Evolutionary conservation across 306 rosid species (phyloP).

Genomic region (Dryas octopetala): DNA sequence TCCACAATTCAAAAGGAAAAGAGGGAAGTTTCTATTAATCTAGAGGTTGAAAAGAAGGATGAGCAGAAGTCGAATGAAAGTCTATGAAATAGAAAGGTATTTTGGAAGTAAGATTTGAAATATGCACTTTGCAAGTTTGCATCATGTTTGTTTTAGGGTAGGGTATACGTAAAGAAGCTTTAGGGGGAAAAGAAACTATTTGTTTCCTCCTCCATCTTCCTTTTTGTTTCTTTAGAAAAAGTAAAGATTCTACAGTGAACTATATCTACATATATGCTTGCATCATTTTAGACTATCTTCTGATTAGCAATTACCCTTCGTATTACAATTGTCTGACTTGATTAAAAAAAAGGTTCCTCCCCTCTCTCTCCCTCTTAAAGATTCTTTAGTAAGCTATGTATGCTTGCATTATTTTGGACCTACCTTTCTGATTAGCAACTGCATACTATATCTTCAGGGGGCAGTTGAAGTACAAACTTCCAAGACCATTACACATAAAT

Average conservation of each 20-base stretch:
- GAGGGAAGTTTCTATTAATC: conserved; percentile 36
- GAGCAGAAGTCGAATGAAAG: conserved; percentile 25
- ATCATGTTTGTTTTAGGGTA: too few relatives aligned
- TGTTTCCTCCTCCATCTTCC: too few relatives aligned
- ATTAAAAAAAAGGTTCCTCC: neutral
- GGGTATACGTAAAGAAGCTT: too few relatives aligned
- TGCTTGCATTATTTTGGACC: neutral
- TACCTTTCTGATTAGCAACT: conserved; percentile 3
- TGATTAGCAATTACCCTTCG: too few relatives aligned
- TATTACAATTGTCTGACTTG: neutral
- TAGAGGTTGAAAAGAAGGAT: conserved; percentile 30
- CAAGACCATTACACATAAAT: conserved; percentile 36
- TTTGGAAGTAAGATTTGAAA: conserved; percentile 8
- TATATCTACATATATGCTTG: neutral
- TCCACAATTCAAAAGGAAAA: conserved; percentile 37
- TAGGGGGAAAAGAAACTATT: too few relatives aligned
- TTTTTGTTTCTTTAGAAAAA: too few relatives aligned
- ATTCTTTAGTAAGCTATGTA: neutral
- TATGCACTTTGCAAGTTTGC: neutral
- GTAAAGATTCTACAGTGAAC: too few relatives aligned
- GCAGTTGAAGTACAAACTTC: conserved; percentile 46
- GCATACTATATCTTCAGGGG: conserved; percentile 53
- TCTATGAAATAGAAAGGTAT: conserved; percentile 51
- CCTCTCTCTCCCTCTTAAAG: too few relatives aligned
- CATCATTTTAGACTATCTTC: neutral